Percentiles rank a stretch among this genome's conserved stretches.
Evolutionary conservation across 495 filamentous ascomycete genomes (phyloP).

Genomic region (Neurospora hispaniola): DNA sequence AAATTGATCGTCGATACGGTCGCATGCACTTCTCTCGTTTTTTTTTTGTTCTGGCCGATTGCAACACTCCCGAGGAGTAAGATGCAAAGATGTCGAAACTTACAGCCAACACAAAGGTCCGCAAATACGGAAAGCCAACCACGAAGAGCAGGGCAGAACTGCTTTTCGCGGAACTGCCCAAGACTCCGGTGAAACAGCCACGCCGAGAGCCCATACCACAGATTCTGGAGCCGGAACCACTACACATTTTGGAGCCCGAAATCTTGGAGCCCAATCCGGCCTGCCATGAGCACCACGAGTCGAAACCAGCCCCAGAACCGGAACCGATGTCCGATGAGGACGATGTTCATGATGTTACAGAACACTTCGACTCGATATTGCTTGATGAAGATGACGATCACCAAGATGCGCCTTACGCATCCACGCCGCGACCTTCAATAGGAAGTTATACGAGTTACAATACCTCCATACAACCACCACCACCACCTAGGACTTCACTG

Average conservation of each 20-base stretch:
- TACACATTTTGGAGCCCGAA: neutral
- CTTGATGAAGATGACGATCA: neutral
- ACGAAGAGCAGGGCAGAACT: slow-evolving; percentile 26
- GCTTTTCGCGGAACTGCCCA: slow-evolving; percentile 34
- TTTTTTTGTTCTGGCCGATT: neutral
- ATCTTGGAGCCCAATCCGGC: neutral
- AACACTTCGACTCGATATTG: neutral
- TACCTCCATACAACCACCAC: neutral
- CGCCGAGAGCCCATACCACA: neutral
- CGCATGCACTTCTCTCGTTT: neutral
- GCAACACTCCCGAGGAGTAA: neutral
- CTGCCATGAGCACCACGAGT: neutral
- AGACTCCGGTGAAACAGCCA: slow-evolving; percentile 21
- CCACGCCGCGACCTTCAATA: neutral
- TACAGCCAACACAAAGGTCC: slow-evolving; percentile 22
- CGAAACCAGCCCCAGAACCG: neutral
- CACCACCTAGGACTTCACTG: neutral
- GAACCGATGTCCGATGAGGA: neutral
- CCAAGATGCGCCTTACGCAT: neutral
- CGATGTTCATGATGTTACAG: neutral
- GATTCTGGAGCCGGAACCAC: neutral
- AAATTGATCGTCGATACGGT: neutral
- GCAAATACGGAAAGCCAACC: slow-evolving; percentile 34
- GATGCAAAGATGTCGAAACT: slow-evolving; percentile 10
- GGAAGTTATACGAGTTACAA: neutral